Evolutionary conservation across 495 filamentous ascomycete species (phyloP).

Genomic region (Talaromyces adpressus): DNA sequence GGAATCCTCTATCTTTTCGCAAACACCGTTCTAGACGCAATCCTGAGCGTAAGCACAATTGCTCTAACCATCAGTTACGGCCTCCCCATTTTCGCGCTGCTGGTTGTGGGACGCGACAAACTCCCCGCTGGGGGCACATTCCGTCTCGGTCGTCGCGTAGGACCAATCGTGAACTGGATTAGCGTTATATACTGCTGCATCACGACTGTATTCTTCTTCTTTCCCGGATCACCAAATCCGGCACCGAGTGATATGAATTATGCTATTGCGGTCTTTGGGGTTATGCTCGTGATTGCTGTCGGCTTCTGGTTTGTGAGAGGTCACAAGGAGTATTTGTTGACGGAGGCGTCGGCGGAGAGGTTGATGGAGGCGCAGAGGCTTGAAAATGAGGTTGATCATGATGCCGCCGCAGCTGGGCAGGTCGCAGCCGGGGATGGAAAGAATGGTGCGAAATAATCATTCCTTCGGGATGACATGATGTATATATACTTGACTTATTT

Average conservation of each 20-base stretch:
- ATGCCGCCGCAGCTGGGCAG: not conserved
- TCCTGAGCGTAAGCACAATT: constrained; percentile 40
- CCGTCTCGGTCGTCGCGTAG: constrained; percentile 26
- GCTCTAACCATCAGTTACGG: constrained; percentile 39
- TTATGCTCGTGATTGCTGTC: constrained; percentile 38
- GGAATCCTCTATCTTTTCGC: constrained; percentile 41
- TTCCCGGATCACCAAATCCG: constrained; percentile 32
- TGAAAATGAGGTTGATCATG: constrained; percentile 21
- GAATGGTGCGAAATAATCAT: not conserved
- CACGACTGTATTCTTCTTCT: constrained; percentile 40
- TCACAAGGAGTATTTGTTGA: constrained; percentile 27
- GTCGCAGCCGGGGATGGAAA: not conserved
- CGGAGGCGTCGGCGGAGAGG: constrained; percentile 32
- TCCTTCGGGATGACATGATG: too few species aligned
- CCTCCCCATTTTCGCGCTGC: constrained; percentile 30
- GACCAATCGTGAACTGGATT: constrained; percentile 26
- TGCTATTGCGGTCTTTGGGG: constrained; percentile 41
- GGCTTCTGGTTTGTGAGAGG: constrained; percentile 37
- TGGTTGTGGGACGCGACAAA: constrained; percentile 32
- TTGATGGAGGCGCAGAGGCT: constrained; percentile 35
- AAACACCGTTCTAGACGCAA: constrained; percentile 37
- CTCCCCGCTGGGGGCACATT: constrained; percentile 30
- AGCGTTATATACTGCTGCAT: constrained; percentile 34
- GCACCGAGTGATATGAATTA: constrained; percentile 37
- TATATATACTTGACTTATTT: not conserved